Conservation (phyloP, 768 basidiomycete genomes). For the Suillus bovinus region DNA sequence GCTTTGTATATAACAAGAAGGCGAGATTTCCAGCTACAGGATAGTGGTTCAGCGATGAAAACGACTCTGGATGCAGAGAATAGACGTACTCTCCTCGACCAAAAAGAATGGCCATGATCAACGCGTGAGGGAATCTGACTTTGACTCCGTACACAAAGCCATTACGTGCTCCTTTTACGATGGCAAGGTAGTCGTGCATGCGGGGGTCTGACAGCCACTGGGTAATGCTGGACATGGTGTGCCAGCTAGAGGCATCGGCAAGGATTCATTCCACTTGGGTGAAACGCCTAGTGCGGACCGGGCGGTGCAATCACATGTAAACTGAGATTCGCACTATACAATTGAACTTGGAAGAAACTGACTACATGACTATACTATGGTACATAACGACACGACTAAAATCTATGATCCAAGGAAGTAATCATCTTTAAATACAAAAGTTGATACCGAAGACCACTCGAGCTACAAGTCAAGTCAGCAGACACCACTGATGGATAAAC, state of each 20-base stretch:
- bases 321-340: background rate
- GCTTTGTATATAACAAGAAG: constrained; percentile 70
- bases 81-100: constrained; percentile 83
- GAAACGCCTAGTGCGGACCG: constrained; percentile 3
- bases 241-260: background rate
- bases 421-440: constrained; percentile 63
- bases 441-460: constrained; percentile 48
- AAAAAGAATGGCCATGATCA: constrained; percentile 95
- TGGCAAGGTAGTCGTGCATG: constrained; percentile 87
- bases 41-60: constrained; percentile 11
- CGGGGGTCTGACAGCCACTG: constrained; percentile 54
- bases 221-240: constrained; percentile 27
- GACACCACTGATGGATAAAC: constrained; percentile 7
- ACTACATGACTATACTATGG: background rate
- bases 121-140: constrained; percentile 92
- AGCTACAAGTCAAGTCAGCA: constrained; percentile 39
- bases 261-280: background rate
- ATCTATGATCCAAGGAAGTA: constrained; percentile 34
- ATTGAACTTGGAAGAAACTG: background rate
- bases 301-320: constrained; percentile 30
- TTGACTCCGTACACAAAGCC: constrained; percentile 90
- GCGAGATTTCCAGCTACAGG: constrained; percentile 69
- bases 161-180: constrained; percentile 92
- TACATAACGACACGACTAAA: background rate
- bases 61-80: constrained; percentile 6